Evolutionary conservation across 1,284 basidiomycete genomes (phyloP), one percentile per base, ranked within the genome.

Genomic region (Moniliophthora roreri): DNA sequence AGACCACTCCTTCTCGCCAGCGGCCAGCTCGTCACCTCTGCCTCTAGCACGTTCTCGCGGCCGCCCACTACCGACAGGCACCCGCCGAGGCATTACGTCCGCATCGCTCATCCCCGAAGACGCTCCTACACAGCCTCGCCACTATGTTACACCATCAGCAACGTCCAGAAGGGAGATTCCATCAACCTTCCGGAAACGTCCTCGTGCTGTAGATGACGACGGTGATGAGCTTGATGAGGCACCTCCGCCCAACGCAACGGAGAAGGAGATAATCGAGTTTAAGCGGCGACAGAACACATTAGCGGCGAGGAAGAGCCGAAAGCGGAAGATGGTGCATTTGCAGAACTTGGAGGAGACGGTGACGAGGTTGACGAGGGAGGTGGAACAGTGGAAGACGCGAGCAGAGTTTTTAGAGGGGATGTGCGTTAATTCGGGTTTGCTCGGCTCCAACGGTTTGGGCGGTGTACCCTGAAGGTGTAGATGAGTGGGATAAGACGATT

Each of bases 351-450:
- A 53, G 36, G 45, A 42, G 18, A 15, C 24, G 11, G 26, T 48
- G 11, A 42, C 34, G 16, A 37, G 54, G 35, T 52, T 46, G 8
- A 23, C 37, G 20, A 23, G 24, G 9, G 40, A 39, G 40, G 26
- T 28, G n/a, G 26, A 41, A 37, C 35, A 28, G 39, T 38, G 36
- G 49, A 38, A 21, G 36, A 39, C 49, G 49, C 16, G 37, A 26
- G 66, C 62, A 51, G 63, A 66, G 57, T 64, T 74, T 51, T 74
- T 40, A 21, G 39, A 40, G 39, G 39, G 39, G 39, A 11, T 40
- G 39, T 40, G 28, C 11, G 11, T 32, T 11, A 32, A 32, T 11
- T 11, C 6, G 7, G 28, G 28, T 6, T 32, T 32, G 28, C 11
- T 32, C 7, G 28, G 28, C 11, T 6, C 28, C 11, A 11, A 11